Percentiles rank a stretch among this genome's conserved stretches.
These are phyloP conservation scores for Clarireedia monteithiana DNA, from an alignment of 2,329 filamentous ascomycete species.

Conservation along the genomic window DNA sequence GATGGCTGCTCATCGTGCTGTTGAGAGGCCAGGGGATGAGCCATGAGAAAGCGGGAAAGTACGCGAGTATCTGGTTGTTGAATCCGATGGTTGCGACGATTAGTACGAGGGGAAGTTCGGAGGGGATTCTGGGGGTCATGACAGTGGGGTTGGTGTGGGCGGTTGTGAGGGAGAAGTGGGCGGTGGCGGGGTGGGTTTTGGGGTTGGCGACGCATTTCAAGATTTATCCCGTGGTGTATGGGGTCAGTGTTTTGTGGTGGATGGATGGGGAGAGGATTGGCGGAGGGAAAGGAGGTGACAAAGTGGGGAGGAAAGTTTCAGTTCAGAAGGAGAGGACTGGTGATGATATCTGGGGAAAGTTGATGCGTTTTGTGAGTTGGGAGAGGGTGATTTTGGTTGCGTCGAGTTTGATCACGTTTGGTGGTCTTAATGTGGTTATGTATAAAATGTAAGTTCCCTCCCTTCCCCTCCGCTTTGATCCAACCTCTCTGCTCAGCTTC, in stretches of 20 bases:
- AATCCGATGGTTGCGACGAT: slow-evolving; percentile 99
- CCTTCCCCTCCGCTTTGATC: neutral
- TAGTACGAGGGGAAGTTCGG: slow-evolving; percentile 87
- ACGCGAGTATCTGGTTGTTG: slow-evolving; percentile 82
- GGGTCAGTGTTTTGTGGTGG: slow-evolving; percentile 72
- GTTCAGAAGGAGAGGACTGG: neutral
- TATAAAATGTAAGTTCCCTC: slow-evolving; percentile 52
- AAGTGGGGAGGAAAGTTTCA: neutral
- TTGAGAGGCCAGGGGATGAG: slow-evolving; percentile 34
- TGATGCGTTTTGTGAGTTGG: neutral
- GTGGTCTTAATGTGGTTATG: slow-evolving; percentile 69
- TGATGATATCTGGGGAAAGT: slow-evolving; percentile 12
- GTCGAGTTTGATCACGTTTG: slow-evolving; percentile 66
- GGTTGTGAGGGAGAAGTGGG: slow-evolving; percentile 53
- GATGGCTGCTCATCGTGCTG: slow-evolving; percentile 62
- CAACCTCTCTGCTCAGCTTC: neutral
- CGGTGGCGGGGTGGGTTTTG: slow-evolving; percentile 64
- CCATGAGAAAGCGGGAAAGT: slow-evolving; percentile 55
- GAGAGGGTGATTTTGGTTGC: slow-evolving; percentile 37
- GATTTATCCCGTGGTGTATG: slow-evolving; percentile 98
- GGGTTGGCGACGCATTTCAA: slow-evolving; percentile 92
- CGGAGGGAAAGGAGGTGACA: neutral
- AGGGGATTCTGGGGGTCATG: slow-evolving; percentile 80
- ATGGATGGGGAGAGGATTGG: slow-evolving; percentile 51
- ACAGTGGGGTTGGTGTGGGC: slow-evolving; percentile 81